These are phyloP conservation scores for Elymus sibiricus DNA, from an alignment of 176 grass and related monocot species.

Conservation along the genomic window DNA sequence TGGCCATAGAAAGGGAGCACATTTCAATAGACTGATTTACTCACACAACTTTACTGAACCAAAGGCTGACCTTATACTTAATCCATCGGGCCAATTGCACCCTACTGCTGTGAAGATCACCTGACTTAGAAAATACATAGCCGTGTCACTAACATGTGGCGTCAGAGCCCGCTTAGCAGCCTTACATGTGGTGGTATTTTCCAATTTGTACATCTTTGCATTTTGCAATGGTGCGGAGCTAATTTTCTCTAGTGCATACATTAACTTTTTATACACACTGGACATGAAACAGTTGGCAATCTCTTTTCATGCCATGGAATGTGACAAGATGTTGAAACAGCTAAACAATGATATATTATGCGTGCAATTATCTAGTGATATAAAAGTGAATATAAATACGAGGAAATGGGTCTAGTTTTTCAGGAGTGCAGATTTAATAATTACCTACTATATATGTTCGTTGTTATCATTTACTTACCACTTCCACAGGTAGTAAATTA, in stretches of 20 bases:
- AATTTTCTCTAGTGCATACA: neutral
- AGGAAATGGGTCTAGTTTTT: neutral
- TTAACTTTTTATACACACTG: neutral
- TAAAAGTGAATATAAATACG: neutral
- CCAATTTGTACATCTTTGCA: neutral
- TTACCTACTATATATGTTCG: neutral
- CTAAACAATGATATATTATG: neutral
- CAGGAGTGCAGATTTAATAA: neutral
- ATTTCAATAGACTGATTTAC: neutral
- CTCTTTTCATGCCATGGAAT: neutral
- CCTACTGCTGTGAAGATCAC: neutral
- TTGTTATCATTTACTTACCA: neutral
- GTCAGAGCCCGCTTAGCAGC: neutral
- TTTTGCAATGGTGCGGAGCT: neutral
- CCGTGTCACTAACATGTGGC: neutral
- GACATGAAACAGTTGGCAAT: neutral
- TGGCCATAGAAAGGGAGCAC: neutral
- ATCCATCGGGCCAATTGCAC: neutral
- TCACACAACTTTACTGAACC: neutral
- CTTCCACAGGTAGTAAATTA: slow-evolving; percentile 53
- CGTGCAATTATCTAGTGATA: neutral
- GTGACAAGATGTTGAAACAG: neutral
- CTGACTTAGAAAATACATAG: neutral
- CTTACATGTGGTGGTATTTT: neutral
- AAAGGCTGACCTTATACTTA: neutral